phyloP scores from a whole-genome alignment of 148 eudicot genomes.

The Limonium bicolor region DNA sequence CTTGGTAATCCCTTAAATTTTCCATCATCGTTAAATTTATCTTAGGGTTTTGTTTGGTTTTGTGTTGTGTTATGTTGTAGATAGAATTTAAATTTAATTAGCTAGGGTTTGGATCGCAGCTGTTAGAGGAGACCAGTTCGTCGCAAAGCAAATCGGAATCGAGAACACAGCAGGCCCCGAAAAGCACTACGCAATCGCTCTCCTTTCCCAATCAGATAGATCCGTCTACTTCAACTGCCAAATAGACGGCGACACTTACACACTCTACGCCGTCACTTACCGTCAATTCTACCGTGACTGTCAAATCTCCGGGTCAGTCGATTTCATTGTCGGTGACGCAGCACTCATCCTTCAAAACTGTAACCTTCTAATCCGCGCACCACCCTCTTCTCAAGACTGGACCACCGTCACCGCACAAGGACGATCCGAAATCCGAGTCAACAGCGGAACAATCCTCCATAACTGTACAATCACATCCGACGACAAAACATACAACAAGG shows the following conservation, averaged over 20 bases:
- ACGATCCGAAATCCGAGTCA: conserved; percentile 9
- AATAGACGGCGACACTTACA: conserved; percentile 14
- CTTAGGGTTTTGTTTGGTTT: too few species aligned
- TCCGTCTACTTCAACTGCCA: conserved; percentile 24
- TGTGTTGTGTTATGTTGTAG: too few species aligned
- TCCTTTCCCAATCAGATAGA: conserved; percentile 20
- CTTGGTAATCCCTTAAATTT: conserved; percentile 22
- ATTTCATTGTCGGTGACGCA: conserved; percentile 53
- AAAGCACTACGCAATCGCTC: conserved; percentile 19
- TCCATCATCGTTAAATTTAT: neutral
- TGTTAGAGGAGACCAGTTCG: conserved; percentile 18
- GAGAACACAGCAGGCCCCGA: conserved; percentile 25
- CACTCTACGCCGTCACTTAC: conserved; percentile 24
- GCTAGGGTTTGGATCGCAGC: conserved; percentile 9
- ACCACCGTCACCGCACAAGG: conserved; percentile 51
- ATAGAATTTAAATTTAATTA: neutral
- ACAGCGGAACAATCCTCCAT: conserved; percentile 27
- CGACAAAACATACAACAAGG: conserved; percentile 1
- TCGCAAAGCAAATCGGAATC: conserved; percentile 22
- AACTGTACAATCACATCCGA: conserved; percentile 26
- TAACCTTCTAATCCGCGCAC: conserved; percentile 31
- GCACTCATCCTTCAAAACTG: conserved; percentile 45
- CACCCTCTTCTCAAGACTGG: conserved; percentile 20
- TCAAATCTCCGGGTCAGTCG: conserved; percentile 52
- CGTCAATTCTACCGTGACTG: conserved; percentile 57